A percentile compares a stretch with the other conserved stretches of the same genome.
Conservation (phyloP, 2,329 filamentous ascomycete genomes). For the Cordyceps farinosa region DNA sequence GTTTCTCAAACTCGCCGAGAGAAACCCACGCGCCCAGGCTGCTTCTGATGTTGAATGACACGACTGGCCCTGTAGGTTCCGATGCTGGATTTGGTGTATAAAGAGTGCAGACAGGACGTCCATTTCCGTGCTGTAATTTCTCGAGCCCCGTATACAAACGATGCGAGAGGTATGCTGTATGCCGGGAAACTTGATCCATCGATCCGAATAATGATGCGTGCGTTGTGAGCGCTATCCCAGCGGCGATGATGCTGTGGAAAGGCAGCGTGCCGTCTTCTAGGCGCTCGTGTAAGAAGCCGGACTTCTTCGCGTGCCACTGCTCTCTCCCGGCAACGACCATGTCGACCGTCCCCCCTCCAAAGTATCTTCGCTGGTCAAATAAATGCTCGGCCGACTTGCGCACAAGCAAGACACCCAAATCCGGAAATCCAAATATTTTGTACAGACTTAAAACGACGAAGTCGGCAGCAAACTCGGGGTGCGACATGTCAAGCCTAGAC, state of each 20-base stretch:
- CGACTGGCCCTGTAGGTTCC: conserved; percentile 62
- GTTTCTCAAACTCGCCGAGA: conserved; percentile 80
- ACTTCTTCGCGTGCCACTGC: conserved; percentile 79
- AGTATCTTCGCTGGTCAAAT: conserved; percentile 70
- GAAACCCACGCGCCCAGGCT: conserved; percentile 70
- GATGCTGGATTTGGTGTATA: conserved; percentile 44
- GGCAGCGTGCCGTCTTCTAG: conserved; percentile 91
- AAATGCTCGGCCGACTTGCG: conserved; percentile 63
- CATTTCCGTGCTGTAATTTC: conserved; percentile 66
- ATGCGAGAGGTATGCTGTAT: conserved; percentile 65
- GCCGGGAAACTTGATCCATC: conserved; percentile 65
- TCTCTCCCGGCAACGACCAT: conserved; percentile 76
- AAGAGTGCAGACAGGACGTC: conserved; percentile 59
- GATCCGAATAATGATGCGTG: conserved; percentile 68
- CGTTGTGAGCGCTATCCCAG: conserved; percentile 68
- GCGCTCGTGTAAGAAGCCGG: conserved; percentile 67
- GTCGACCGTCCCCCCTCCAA: conserved; percentile 92
- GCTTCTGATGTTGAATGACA: conserved; percentile 80
- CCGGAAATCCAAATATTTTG: conserved; percentile 97
- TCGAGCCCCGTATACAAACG: conserved; percentile 44
- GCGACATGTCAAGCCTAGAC: conserved; percentile 66
- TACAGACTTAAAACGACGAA: conserved; percentile 88
- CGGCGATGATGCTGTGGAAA: conserved; percentile 83
- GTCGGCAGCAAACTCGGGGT: conserved; percentile 64
- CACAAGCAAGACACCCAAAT: conserved; percentile 81